These are phyloP conservation scores for Noccaea caerulescens DNA, from an alignment of 345 rosid genomes.

Conservation along the genomic window DNA sequence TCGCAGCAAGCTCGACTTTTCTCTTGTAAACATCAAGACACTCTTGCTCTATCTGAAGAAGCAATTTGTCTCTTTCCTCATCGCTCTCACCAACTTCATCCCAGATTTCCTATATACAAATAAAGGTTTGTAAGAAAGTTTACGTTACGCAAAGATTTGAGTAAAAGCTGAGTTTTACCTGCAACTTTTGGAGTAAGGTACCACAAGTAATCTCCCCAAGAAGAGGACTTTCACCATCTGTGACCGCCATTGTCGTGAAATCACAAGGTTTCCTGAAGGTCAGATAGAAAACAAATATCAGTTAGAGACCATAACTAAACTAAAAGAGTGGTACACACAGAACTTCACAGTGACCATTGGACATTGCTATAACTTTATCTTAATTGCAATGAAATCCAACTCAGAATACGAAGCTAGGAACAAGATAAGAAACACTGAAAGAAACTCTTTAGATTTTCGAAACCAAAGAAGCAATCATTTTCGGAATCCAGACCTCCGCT, in stretches of 20 bases:
- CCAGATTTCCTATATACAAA: conserved; percentile 76
- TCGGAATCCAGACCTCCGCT: not conserved
- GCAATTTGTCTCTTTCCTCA: conserved; percentile 88
- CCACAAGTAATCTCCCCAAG: conserved; percentile 92
- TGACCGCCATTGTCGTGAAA: conserved; percentile 61
- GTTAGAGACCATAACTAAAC: conserved; percentile 18
- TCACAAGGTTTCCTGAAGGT: conserved; percentile 46
- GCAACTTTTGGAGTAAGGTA: conserved; percentile 83
- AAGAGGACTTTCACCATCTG: conserved; percentile 75
- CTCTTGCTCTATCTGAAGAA: conserved; percentile 93
- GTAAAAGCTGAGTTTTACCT: conserved; percentile 52
- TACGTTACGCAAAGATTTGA: conserved; percentile 12
- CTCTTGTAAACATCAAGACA: conserved; percentile 94
- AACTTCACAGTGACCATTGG: not conserved
- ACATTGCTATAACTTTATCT: not conserved
- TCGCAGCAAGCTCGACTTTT: conserved; percentile 88
- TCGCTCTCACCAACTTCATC: conserved; percentile 99
- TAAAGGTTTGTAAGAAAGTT: conserved; percentile 16
- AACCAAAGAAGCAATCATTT: too few relatives aligned
- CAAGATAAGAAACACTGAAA: not conserved
- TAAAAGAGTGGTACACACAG: not conserved
- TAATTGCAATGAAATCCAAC: conserved; percentile 3
- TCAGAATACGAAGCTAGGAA: not conserved
- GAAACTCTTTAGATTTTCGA: not conserved
- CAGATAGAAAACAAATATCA: conserved; percentile 14